Evolutionary conservation across 768 basidiomycete species (phyloP).

Genomic region (Mycena albidolilacea): DNA sequence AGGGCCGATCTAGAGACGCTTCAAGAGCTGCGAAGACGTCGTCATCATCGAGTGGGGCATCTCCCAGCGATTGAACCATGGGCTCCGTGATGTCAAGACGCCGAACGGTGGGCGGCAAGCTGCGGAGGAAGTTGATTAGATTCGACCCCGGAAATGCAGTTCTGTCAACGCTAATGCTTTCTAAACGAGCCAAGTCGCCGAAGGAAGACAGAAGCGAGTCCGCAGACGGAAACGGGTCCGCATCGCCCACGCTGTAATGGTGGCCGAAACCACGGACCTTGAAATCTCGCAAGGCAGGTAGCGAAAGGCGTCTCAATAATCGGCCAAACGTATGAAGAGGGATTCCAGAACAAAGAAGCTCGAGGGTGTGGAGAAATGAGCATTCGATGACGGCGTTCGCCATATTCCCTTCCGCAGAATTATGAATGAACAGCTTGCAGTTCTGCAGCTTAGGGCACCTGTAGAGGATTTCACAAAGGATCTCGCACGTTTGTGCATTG

Average conservation of each 20-base stretch:
- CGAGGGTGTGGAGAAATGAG: conserved; percentile 12
- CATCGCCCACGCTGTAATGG: not conserved
- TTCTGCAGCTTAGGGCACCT: not conserved
- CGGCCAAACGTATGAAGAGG: not conserved
- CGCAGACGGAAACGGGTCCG: too few species aligned
- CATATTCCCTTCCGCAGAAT: not conserved
- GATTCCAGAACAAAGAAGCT: not conserved
- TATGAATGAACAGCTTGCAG: conserved; percentile 4
- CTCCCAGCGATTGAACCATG: not conserved
- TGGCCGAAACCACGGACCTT: not conserved
- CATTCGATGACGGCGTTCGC: not conserved
- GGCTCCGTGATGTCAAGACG: not conserved
- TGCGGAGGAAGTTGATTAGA: not conserved
- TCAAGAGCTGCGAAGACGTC: not conserved
- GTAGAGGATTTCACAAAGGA: not conserved
- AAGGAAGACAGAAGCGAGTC: not conserved
- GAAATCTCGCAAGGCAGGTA: conserved; percentile 1
- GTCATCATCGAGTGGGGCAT: not conserved
- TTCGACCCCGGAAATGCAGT: not conserved
- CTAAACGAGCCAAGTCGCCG: not conserved
- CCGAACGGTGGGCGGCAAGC: conserved; percentile 5
- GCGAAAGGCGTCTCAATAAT: conserved; percentile 1
- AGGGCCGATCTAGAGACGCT: not conserved
- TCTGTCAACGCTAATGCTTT: conserved; percentile 16
- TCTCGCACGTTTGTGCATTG: not conserved